Evolutionary conservation across 1,284 basidiomycete genomes (phyloP), one percentile per base, ranked within the genome.

Genomic region (Ceratobasidium sp.): DNA sequence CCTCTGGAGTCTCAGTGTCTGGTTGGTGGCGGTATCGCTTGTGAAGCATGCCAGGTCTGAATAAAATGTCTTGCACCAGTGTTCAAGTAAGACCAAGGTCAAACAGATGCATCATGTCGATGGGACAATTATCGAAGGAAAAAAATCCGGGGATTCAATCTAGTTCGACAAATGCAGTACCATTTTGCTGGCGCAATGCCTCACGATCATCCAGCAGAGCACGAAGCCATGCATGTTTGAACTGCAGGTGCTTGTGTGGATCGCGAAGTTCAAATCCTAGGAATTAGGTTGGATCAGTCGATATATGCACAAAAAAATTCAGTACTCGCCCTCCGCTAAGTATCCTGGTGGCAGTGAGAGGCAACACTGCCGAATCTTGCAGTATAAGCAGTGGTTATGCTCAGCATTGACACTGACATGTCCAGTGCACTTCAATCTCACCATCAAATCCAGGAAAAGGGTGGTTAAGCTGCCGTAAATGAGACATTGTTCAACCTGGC

Each of bases 371-470:
- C 66, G 66, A 17, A 68, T 51, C 3, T 68, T 52, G 44, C 66
- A 68, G 34, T 68, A 68, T 17, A 54, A 22, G 66, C 66, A 68
- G 44, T 68, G 66, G 17, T 68, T 54, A 8, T 68, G 46, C 49
- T 68, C 66, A 22, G 61, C 34, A 13, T 22, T 62, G 17, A 32
- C 4, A n/a, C 34, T 25, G 1, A 68, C 49, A 29, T 62, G 61
- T 1, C 61, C 61, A 3, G 61, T 62, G 13, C 61, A 62, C 22
- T 62, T 62, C 7, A 62, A n/a, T 1, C 61, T 1, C 1, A 37
- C 61, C 5, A 43, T 40, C 61, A 32, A 62, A 25, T 62, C 61
- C 19, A 62, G 61, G 17, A 62, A n/a, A 0, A 62, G 34, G 1
- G 61, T 43, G 7, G 61, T 43, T 15, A 62, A 37, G 1, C 43